Base-by-base conservation (phyloP, 2,329 filamentous ascomycete genomes). In the Nemania sp. region DNA sequence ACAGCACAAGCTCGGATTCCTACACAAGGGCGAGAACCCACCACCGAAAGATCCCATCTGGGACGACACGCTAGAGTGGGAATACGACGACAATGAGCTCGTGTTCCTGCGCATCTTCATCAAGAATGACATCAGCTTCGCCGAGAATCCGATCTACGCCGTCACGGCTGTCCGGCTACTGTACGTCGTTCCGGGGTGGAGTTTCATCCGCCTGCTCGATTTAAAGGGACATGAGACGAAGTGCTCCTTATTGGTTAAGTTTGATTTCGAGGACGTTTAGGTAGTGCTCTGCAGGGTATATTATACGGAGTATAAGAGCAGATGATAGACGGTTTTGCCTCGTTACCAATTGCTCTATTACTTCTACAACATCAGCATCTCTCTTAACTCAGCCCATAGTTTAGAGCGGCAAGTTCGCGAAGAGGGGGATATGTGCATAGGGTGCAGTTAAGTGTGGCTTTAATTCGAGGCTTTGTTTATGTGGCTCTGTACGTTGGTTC, bases 31-130 rank as follows among this genome's bases (percentile, higher is more conserved):
- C 20, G 86, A 88, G 62, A 89, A 88, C 68, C 86, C 89, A 2
- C 84, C 85, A 0, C 76, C 83, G 0, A 89, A 83, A 0, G 88
- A 91, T 68, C 89, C 90, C 0, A 58, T 92, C 7, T 92, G 89
- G 89, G 85, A 91, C 70, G 88, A 92, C 77, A 81, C 80, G 15
- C 79, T 92, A 8, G 88, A 90, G 73, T 92, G 90, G 90, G 87
- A 89, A 68, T 92, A 87, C 72, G 87, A 90, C 5, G 89, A 91
- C 64, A 90, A 88, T 71, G 89, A 91, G 75, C 75, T 92, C 55
- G 85, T 86, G 0, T 92, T 92, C 72, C 70, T 92, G 71, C 82
- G 90, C 0, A 82, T 92, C 66, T 80, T 91, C 49, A 83, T 92
- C 79, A 92, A 92, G 82, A 89, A 86, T 70, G 89, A 92, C 67